Evolutionary conservation across 2,329 filamentous ascomycete species (phyloP), one percentile per base, ranked within the genome.

Genomic region (Cryphonectria naterciae): DNA sequence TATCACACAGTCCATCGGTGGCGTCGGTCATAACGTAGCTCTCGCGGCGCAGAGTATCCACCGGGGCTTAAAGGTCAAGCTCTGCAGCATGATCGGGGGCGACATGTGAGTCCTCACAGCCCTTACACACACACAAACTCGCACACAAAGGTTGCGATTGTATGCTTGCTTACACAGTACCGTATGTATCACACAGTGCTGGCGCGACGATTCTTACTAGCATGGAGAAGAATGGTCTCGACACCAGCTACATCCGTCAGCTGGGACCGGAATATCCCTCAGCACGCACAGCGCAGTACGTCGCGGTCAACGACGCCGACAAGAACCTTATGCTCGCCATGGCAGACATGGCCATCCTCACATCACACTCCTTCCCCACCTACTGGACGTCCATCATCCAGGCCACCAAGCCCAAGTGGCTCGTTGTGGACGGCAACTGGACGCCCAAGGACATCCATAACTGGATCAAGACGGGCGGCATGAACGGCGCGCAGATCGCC

Each of bases 371-470:
- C 0, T 86, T 87, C 73, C 80, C 85, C 0, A 79, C 84, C 11
- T 82, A 86, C 74, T 94, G 91, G 90, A 85, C 86, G 65, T 85
- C 88, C 1, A 83, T 88, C 39, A 81, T 94, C 10, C 79, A 82
- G 17, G 80, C 83, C 3, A 83, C 86, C 17, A 85, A 83, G 75
- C 93, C 91, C n/a, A 88, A 88, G 73, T 96, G 93, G 89, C 84
- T 96, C 39, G 90, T 97, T 7, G 85, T 97, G 11, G 96, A 99
- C 78, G 94, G 89, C 22, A 98, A 98, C 80, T 97, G 95, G 94
- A 85, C 87, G 37, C 83, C 89, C 4, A 78, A 81, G 2, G 88
- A 91, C 28, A 87, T 97, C 2, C 84, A 87, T 54, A 84, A 86
- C 66, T 95, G 94, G 89, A 82, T 95, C 56, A 77, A 81, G n/a